Base-by-base conservation (phyloP, 2,329 filamentous ascomycete genomes). In the Podosphaera aphanis region DNA sequence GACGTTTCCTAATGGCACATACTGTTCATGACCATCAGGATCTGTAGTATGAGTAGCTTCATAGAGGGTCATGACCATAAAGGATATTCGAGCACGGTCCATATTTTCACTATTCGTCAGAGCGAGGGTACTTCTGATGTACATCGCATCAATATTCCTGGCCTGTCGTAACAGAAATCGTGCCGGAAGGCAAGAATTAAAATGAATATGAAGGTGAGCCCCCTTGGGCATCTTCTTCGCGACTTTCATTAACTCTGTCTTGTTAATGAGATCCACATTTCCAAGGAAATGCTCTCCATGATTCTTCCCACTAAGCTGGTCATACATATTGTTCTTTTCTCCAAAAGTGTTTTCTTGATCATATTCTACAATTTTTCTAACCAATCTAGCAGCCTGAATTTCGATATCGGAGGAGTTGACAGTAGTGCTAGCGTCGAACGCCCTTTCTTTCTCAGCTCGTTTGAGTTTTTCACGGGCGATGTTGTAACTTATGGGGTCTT, bases 151-250 rank as follows among this genome's bases (percentile, higher is more conserved):
- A 65, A 77, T 73, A 4, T 58, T 38, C 10, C 62, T 57, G 50
- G 64, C 63, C 64, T 70, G 51, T 64, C 71, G 52, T 65, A 84
- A 64, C 18, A 84, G 63, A 4, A 74, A 66, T 1, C 64, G 58
- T 8, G 79, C 77, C 13, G 66, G 63, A 3, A 84, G 63, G 49
- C 79, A 81, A n/a, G 79, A 70, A 57, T 84, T 85, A 65, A 82
- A 84, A 59, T 85, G 80, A 20, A 83, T 70, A 58, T 85, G 80
- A 20, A 84, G 64, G 56, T 84, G 76, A 0, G 70, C 70, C 2
- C 79, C 80, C 59, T 85, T 85, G 37, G 80, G 80, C 64, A 81
- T 70, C 47, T 59, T 56, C 27, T 62, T 63, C 5, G 74, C 70
- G 21, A 79, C 66, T 23, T 64, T 52, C 52, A 75, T 73, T 13